phyloP scores from a whole-genome alignment of 345 rosid species.

The Hibiscus mutabilis region DNA sequence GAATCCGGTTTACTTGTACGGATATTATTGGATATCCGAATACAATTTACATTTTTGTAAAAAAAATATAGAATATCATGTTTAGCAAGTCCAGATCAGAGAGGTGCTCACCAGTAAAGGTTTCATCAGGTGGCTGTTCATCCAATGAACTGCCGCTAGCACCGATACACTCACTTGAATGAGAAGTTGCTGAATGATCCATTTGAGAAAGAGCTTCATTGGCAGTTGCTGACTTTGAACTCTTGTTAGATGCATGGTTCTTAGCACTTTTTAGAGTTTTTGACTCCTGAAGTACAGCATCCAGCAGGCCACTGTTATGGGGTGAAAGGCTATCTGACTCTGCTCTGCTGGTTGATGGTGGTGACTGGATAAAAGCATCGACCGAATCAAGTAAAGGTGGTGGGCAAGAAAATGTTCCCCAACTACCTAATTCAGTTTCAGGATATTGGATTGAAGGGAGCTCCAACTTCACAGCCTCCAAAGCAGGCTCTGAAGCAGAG shows the following conservation, averaged over 20 bases:
- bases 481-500: conserved; percentile 75
- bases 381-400: conserved; percentile 62
- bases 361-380: conserved; percentile 80
- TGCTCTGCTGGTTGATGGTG: conserved; percentile 45
- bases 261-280: conserved; percentile 56
- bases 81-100: too few relatives aligned
- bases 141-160: conserved; percentile 57
- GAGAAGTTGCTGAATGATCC: conserved; percentile 58
- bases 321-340: conserved; percentile 58
- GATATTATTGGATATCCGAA: too few relatives aligned
- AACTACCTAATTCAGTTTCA: conserved; percentile 67
- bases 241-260: conserved; percentile 59
- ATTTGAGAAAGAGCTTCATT: conserved; percentile 49
- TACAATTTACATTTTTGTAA: too few relatives aligned
- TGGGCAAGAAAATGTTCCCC: conserved; percentile 57
- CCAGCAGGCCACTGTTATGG: conserved; percentile 80
- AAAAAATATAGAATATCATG: too few relatives aligned
- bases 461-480: conserved; percentile 97
- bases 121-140: conserved; percentile 36
- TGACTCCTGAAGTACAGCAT: conserved; percentile 81
- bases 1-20: too few relatives aligned
- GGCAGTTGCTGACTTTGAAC: conserved; percentile 57
- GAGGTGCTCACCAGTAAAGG: not conserved
- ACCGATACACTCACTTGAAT: conserved; percentile 44
- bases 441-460: conserved; percentile 99